Evolutionary conservation across 164 flowering plant species (phyloP).

Genomic region (Vitis amurensis): DNA sequence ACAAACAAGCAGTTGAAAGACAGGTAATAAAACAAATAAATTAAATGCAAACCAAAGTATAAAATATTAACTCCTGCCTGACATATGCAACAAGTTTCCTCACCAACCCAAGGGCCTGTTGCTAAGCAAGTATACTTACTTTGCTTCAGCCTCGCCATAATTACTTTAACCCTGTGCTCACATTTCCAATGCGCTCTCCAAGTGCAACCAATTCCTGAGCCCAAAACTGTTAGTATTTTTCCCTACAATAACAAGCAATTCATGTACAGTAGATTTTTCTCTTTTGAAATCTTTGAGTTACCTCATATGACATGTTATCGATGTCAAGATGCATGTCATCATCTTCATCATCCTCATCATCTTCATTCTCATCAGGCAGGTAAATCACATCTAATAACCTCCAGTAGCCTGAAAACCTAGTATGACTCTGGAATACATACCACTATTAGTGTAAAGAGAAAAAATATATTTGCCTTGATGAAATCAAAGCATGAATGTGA

Average conservation of each 20-base stretch:
- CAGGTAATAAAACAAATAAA: not conserved
- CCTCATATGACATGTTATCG: slow-evolving; percentile 20
- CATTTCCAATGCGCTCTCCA: slow-evolving; percentile 4
- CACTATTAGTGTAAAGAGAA: no score
- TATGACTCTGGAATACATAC: no score
- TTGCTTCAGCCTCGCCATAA: slow-evolving; percentile 4
- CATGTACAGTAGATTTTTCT: no score
- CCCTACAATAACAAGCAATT: not conserved
- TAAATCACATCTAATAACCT: no score
- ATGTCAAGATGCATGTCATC: slow-evolving; percentile 15
- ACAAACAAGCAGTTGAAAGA: no score
- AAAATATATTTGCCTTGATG: no score
- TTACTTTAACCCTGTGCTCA: slow-evolving; percentile 8
- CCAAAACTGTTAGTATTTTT: not conserved
- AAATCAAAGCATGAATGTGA: no score
- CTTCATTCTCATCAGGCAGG: no score
- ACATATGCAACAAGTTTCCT: slow-evolving; percentile 23
- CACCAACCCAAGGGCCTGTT: not conserved
- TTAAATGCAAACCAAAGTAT: not conserved
- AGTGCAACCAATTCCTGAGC: slow-evolving; percentile 8
- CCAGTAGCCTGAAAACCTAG: no score
- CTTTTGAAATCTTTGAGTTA: slow-evolving; percentile 1
- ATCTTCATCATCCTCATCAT: slow-evolving; percentile 1
- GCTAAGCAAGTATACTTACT: not conserved
- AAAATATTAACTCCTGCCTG: slow-evolving; percentile 9